Evolutionary conservation across 73 alveolate genomes (phyloP).

Genomic region (Paramecium caudatum): DNA sequence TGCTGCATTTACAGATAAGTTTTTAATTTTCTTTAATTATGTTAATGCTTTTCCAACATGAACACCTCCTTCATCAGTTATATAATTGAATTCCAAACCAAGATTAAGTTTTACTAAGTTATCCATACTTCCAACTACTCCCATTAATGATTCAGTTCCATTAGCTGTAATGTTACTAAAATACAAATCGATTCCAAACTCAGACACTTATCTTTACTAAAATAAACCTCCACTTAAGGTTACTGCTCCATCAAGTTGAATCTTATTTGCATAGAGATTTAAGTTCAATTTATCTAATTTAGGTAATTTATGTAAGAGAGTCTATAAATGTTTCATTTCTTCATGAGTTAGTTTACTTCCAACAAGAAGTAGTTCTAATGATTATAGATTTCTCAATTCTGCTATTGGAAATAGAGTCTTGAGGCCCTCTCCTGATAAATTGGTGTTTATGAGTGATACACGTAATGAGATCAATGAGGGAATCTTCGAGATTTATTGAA

Average conservation of each 20-base stretch:
- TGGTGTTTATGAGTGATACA: slow-evolving; percentile 2
- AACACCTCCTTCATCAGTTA: slow-evolving; percentile 70
- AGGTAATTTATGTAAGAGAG: slow-evolving; percentile 1
- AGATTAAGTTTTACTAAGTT: slow-evolving; percentile 38
- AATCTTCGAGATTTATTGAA: not conserved
- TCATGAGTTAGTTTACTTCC: slow-evolving; percentile 18
- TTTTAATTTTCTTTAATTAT: slow-evolving; percentile 5
- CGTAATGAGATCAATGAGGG: not conserved
- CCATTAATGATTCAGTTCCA: slow-evolving; percentile 73
- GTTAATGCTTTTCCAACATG: slow-evolving; percentile 57
- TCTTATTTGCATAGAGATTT: not conserved
- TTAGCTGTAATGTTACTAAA: slow-evolving; percentile 72
- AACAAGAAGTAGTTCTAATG: slow-evolving; percentile 18
- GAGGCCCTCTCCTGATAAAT: slow-evolving; percentile 53
- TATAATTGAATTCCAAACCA: slow-evolving; percentile 75
- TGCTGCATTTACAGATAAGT: slow-evolving; percentile 71
- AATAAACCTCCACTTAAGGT: slow-evolving; percentile 72
- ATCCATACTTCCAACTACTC: slow-evolving; percentile 42
- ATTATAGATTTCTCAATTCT: not conserved
- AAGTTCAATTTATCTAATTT: slow-evolving; percentile 44
- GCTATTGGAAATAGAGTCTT: slow-evolving; percentile 45
- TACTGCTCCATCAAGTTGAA: slow-evolving; percentile 66
- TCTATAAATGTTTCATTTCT: slow-evolving; percentile 18
- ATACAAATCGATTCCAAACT: slow-evolving; percentile 63
- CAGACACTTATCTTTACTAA: slow-evolving; percentile 48